phyloP scores from a whole-genome alignment of 1,284 basidiomycete species.

The Moniliella sp. region DNA sequence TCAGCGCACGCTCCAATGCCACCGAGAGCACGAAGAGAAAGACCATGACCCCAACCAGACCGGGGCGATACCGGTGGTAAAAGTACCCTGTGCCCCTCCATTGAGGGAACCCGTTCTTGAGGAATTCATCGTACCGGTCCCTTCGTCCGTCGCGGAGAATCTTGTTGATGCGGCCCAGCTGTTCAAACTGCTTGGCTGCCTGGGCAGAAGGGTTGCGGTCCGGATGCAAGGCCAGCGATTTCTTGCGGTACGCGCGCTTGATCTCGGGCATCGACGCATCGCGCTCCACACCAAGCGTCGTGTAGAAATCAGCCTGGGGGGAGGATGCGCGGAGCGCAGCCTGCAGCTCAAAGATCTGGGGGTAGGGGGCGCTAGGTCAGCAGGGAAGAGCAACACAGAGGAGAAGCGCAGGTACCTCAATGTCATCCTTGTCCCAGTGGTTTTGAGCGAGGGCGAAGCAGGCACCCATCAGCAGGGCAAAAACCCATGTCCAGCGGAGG shows the following conservation, averaged over 20 bases:
- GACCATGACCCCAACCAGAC: slow-evolving; percentile 10
- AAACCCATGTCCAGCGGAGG: not conserved
- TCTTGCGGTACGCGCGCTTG: slow-evolving; percentile 25
- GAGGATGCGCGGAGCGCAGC: slow-evolving; percentile 14
- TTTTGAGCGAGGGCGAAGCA: not conserved
- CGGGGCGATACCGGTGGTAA: slow-evolving; percentile 23
- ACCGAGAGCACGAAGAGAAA: slow-evolving; percentile 12
- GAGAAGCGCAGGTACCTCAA: slow-evolving; percentile 1
- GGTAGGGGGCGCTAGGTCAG: not conserved
- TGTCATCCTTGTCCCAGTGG: slow-evolving; percentile 2
- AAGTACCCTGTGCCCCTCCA: slow-evolving; percentile 27
- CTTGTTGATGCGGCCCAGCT: slow-evolving; percentile 24
- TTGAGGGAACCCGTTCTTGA: slow-evolving; percentile 25
- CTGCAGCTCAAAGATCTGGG: slow-evolving; percentile 29
- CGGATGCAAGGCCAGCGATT: slow-evolving; percentile 24
- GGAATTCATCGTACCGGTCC: slow-evolving; percentile 29
- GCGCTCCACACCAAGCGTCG: slow-evolving; percentile 12
- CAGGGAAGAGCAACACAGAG: not conserved
- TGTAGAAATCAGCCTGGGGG: slow-evolving; percentile 25
- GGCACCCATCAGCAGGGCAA: not conserved
- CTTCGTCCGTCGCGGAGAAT: slow-evolving; percentile 25
- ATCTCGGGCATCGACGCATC: slow-evolving; percentile 10
- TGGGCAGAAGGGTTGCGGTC: slow-evolving; percentile 19
- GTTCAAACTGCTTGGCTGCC: slow-evolving; percentile 24
- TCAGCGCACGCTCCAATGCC: slow-evolving; percentile 7